Percentiles rank a stretch among this genome's conserved stretches.
Conservation (phyloP, 2,329 filamentous ascomycete genomes). For the Trichoderma guizhouense region DNA sequence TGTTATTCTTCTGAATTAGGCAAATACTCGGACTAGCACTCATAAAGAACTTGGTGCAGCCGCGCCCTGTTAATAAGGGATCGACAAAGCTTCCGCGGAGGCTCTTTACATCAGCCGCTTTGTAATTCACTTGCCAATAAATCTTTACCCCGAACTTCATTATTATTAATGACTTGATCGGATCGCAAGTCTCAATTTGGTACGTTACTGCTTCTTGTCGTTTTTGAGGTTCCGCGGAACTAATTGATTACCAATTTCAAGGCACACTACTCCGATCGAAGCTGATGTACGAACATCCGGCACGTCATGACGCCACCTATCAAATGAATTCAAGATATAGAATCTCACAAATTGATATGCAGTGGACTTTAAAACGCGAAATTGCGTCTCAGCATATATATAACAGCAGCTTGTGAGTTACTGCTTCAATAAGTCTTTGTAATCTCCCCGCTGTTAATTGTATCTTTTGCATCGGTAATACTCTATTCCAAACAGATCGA, state of each 20-base stretch:
- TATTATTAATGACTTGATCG: neutral
- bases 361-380: neutral
- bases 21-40: neutral
- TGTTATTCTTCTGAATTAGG: neutral
- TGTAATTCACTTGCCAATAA: neutral
- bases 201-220: neutral
- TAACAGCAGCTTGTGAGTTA: neutral
- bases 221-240: neutral
- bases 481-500: neutral
- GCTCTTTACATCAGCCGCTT: neutral
- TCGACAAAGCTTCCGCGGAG: neutral
- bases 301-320: neutral
- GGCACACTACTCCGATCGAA: neutral
- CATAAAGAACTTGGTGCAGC: neutral
- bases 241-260: neutral
- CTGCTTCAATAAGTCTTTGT: neutral
- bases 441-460: neutral
- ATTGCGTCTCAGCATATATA: neutral
- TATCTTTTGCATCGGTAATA: neutral
- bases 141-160: neutral
- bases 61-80: neutral
- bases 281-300: neutral
- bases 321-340: neutral
- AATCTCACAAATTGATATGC: neutral
- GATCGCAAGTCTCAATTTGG: neutral